These are phyloP conservation scores for Salix suchowensis DNA, from an alignment of 345 rosid genomes.

Conservation along the genomic window DNA sequence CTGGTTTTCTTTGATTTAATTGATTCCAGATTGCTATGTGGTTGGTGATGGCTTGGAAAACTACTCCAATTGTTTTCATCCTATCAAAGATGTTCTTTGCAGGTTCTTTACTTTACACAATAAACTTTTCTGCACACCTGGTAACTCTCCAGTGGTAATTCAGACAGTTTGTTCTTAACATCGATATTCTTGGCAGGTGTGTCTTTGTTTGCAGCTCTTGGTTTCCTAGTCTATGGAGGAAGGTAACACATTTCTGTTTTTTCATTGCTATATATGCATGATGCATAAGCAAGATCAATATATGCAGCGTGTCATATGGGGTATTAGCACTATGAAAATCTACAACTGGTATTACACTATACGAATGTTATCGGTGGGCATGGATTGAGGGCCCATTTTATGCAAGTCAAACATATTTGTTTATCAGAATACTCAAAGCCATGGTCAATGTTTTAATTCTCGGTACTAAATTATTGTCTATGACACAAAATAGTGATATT, in stretches of 20 bases:
- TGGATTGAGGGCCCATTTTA: neutral
- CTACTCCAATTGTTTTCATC: slow-evolving; percentile 44
- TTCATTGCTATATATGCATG: slow-evolving; percentile 1
- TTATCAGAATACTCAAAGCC: neutral
- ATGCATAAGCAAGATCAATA: neutral
- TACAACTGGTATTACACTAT: neutral
- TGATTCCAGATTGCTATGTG: slow-evolving; percentile 64
- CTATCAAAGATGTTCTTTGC: slow-evolving; percentile 86
- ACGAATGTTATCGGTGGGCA: neutral
- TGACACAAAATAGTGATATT: neutral
- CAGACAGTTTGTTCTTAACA: slow-evolving; percentile 8
- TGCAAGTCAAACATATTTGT: neutral
- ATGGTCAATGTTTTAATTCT: neutral
- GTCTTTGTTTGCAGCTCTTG: slow-evolving; percentile 80
- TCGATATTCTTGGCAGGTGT: slow-evolving; percentile 43
- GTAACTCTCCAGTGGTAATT: slow-evolving; percentile 4
- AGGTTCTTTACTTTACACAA: slow-evolving; percentile 34
- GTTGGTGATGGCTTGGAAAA: slow-evolving; percentile 81
- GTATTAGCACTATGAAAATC: neutral
- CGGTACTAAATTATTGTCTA: neutral
- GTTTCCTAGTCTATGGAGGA: slow-evolving; percentile 88
- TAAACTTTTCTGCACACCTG: neutral
- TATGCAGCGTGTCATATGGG: neutral
- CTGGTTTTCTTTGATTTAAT: neutral
- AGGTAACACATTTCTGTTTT: slow-evolving; percentile 42